Base-by-base conservation (phyloP, 306 rosid species). In the Amphicarpaea edgeworthii region DNA sequence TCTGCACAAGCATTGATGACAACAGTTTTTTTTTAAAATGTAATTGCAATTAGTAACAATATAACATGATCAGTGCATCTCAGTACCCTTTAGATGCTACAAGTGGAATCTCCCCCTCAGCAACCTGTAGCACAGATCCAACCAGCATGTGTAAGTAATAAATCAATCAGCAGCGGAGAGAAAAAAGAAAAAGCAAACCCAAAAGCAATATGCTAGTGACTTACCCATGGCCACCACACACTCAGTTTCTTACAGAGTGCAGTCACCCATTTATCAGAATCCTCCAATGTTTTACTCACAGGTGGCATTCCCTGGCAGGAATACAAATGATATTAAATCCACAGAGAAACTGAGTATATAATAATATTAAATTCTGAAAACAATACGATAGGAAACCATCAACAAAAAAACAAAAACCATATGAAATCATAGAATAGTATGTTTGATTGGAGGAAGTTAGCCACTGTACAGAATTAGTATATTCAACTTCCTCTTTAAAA, bases 221-320 rank as follows among this genome's bases (percentile, higher is more conserved):
- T 82, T 82, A 90, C 97, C 97, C 98, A 90, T 26, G 93, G 90
- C 98, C 98, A 95, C 98, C 98, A 92, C 23, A 42, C 32, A 28
- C 50, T 46, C 74, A 95, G 92, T 83, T 90, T 90, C 89, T 86
- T 90, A 81, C 92, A 87, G n/a, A 95, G 90, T 40, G 50, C 85
- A 40, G 93, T 85, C 79, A 88, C 92, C 98, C 97, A 95, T n/a
- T 84, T 89, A 81, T 89, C 93, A 65, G 93, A 49, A 32, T 82
- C 90, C 32, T 86, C 43, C 80, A 86, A 62, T 24, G 38, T 20
- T 81, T 82, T 92, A 79, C 84, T 85, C 10, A 79, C 90, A 55
- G 96, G 97, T 49, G 98, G 96, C 59, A 66, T 90, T 55, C 97
- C 97, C 98, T 94, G 83, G 21, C 59, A 65, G 76, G 14, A 71